A percentile compares a stretch with the other conserved stretches of the same genome.
These are phyloP conservation scores for Trematosphaeria pertusa DNA, from an alignment of 2,329 filamentous ascomycete genomes.

Conservation along the genomic window DNA sequence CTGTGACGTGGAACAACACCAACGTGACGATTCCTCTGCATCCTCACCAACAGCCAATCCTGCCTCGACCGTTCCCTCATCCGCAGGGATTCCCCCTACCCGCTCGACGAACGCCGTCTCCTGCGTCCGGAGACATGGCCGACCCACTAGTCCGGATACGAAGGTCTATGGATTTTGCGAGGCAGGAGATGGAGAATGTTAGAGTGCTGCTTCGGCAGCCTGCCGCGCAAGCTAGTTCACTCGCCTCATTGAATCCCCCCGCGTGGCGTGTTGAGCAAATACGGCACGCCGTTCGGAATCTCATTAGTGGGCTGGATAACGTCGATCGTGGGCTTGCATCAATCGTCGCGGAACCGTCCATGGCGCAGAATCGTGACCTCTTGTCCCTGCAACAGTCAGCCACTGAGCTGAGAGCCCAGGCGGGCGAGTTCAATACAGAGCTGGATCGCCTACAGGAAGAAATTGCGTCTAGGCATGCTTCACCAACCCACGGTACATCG, in stretches of 20 bases:
- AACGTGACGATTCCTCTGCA: constrained; percentile 32
- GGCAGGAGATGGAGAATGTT: constrained; percentile 42
- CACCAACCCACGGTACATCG: not conserved
- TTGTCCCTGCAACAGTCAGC: constrained; percentile 37
- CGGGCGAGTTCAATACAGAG: constrained; percentile 27
- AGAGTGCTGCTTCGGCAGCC: constrained; percentile 28
- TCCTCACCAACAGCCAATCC: constrained; percentile 28
- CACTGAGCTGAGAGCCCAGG: constrained; percentile 33
- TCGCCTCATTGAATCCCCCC: constrained; percentile 20
- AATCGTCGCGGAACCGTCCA: constrained; percentile 28
- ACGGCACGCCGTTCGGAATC: constrained; percentile 31
- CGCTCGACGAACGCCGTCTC: constrained; percentile 21
- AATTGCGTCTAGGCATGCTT: not conserved
- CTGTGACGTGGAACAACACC: constrained; percentile 60
- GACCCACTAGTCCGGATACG: constrained; percentile 31
- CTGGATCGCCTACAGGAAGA: constrained; percentile 23
- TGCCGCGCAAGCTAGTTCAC: constrained; percentile 9
- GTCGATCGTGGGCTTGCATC: constrained; percentile 34
- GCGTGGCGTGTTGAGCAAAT: constrained; percentile 39
- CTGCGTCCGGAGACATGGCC: constrained; percentile 21
- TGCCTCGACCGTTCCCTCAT: constrained; percentile 29
- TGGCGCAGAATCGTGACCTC: constrained; percentile 39
- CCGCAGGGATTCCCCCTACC: constrained; percentile 28
- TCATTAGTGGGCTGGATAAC: constrained; percentile 32
- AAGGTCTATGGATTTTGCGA: constrained; percentile 31